Base-by-base conservation (phyloP, 1,284 basidiomycete species). In the Rhodotorula sp. region DNA sequence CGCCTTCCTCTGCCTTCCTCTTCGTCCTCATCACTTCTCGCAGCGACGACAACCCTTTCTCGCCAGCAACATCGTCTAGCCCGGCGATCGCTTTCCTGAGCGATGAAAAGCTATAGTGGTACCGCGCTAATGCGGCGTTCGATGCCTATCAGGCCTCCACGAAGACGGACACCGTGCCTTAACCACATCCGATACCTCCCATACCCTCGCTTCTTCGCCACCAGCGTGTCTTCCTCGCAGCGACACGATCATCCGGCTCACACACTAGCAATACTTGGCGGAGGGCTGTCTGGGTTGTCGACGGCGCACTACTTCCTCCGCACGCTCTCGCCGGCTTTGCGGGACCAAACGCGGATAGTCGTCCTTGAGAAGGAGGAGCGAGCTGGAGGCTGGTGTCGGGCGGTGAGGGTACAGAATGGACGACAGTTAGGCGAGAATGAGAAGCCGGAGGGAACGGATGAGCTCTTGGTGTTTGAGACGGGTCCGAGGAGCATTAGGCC, bases 401-500 rank as follows among this genome's bases (percentile, higher is more conserved):
- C 85, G 2, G 81, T 89, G n/a, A 70, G 80, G 11, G 77, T 86
- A 48, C 76, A 79, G 4, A 80, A 83, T 62, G 75, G 81, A 26
- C 83, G 82, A 4, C 79, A 52, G 83, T 89, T 28, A 74, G 89
- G 9, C 91, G 37, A 82, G 91, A 51, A 91, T 88, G 24, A 81
- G 52, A 52, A 30, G 55, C 50, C 60, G 7, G 13, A 30, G 3
- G 30, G 50, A 30, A 30, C 76, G 3, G 75, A 81, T 28, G 83
- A 82, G 2, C 77, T 80, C 56, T 83, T 90, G 18, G 76, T 90
- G 8, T 81, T 94, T 24, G 93, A 96, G 81, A 84, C 85, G 40
- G 93, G 93, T 0, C 92, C 93, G 46, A 82, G 93, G 51, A 92
- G 90, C 24, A 82, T 95, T 30, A 82, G 92, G 46, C 90, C 92